A percentile compares a stretch with the other conserved stretches of the same genome.
These are phyloP conservation scores for Flaveria bidentis DNA, from an alignment of 129 eudicot genomes.

Conservation along the genomic window DNA sequence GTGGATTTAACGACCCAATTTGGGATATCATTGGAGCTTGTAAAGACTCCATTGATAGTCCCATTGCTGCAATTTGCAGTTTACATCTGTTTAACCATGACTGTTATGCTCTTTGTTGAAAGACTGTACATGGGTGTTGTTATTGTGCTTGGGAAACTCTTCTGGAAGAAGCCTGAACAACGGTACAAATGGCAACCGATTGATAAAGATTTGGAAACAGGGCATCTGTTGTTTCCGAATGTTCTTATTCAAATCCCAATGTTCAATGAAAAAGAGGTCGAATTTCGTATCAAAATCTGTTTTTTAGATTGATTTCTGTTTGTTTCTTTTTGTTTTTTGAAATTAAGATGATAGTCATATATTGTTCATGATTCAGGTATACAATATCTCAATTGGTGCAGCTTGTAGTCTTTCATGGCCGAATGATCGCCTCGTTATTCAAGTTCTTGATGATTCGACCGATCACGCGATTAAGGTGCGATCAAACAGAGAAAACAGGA, in stretches of 20 bases:
- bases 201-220: conserved; percentile 62
- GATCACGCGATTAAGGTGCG: conserved; percentile 73
- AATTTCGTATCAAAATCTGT: not conserved
- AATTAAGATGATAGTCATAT: not conserved
- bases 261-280: conserved; percentile 87
- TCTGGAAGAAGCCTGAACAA: conserved; percentile 73
- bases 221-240: conserved; percentile 53
- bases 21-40: conserved; percentile 53
- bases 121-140: conserved; percentile 84
- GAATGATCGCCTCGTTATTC: conserved; percentile 80
- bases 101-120: conserved; percentile 70
- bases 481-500: too few species aligned
- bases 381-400: conserved; percentile 96
- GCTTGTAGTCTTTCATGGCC: conserved; percentile 92
- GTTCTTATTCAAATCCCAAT: conserved; percentile 86
- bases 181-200: conserved; percentile 70
- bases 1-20: conserved; percentile 49
- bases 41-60: conserved; percentile 62
- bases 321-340: not conserved
- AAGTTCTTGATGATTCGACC: conserved; percentile 96
- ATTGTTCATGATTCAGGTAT: conserved; percentile 53
- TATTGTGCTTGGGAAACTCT: conserved; percentile 56
- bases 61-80: conserved; percentile 68
- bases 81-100: conserved; percentile 55
- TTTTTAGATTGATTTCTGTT: not conserved